phyloP scores from a whole-genome alignment of 345 rosid species.

The Tarenaya hassleriana region DNA sequence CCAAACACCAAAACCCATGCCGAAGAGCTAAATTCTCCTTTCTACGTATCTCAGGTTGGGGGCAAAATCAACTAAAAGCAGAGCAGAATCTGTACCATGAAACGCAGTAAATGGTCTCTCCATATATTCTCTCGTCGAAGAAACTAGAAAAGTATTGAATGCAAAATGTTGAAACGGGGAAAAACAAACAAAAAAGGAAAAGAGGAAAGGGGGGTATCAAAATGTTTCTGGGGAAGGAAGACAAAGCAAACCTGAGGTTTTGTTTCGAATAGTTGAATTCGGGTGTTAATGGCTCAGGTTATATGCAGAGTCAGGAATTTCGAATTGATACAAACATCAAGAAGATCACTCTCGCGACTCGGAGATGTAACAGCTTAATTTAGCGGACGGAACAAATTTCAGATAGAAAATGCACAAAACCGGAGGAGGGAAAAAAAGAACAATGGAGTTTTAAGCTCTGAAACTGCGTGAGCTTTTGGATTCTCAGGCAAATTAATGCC shows the following conservation, averaged over 20 bases:
- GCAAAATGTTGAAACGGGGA: constrained; percentile 11
- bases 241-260: constrained; percentile 21
- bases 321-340: constrained; percentile 18
- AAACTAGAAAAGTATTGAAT: constrained; percentile 21
- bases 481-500: constrained; percentile 40
- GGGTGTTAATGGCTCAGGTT: constrained; percentile 28
- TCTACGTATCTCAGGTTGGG: constrained; percentile 1
- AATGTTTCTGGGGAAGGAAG: constrained; percentile 13
- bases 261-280: constrained; percentile 15
- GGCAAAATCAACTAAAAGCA: neutral
- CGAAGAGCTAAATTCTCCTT: neutral
- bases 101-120: constrained; percentile 25
- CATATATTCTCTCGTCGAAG: constrained; percentile 27
- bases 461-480: constrained; percentile 23
- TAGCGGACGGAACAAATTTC: constrained; percentile 10
- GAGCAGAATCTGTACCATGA: constrained; percentile 26
- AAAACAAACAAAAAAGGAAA: constrained; percentile 3
- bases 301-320: constrained; percentile 20
- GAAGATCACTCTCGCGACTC: constrained; percentile 26
- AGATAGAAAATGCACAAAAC: constrained; percentile 11
- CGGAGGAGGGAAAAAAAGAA: constrained; percentile 18
- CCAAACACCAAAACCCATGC: constrained; percentile 7
- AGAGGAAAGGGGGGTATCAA: constrained; percentile 1
- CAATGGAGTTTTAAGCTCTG: constrained; percentile 27
- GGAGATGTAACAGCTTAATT: constrained; percentile 23